Base-by-base conservation (phyloP, 345 rosid genomes). In the Kandelia obovata region DNA sequence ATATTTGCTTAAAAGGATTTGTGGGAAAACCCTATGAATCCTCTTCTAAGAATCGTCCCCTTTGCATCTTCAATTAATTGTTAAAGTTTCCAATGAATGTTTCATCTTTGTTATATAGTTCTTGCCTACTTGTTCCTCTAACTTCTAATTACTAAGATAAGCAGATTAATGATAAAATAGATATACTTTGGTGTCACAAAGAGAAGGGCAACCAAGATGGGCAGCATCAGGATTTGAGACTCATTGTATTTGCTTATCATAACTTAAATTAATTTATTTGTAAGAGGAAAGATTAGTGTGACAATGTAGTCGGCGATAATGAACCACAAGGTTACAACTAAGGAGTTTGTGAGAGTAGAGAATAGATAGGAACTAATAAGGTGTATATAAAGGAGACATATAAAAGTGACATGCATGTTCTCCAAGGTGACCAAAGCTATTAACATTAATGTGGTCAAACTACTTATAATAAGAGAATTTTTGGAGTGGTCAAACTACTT, bases 31-130 rank as follows among this genome's bases (percentile, higher is more conserved):
- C 82, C 87, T 67, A 1, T 28, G 30, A 28, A 28, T 86, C 73
- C 71, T 80, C 74, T 82, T 82, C 85, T 84, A 85, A 5, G 88
- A 88, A 1, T 85, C 88, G 70, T 83, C 88, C 71, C 71, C 89
- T 85, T 61, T 89, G 91, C 84, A 86, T 82, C 87, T 85, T 81
- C 87, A 89, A 74, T 77, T 89, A 87, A 70, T 76, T 78, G 84
- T 85, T 79, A 47, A 89, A 89, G 64, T 85, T 85, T 6, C 88
- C 87, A 1, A 89, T 89, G 71, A 89, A 89, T 21, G 35, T 77
- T 71, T 89, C 91, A 21, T 86, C 80, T 81, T 89, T 85, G 5
- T 80, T 71, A 63, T 74, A 89, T 67, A 89, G 71, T 77, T 89
- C 94, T 66, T 80, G 84, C 61, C 86, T 78, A 30, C 74, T 79